Percentiles rank a stretch among this genome's conserved stretches.
These are phyloP conservation scores for Cercis canadensis DNA, from an alignment of 306 rosid species.

Conservation along the genomic window DNA sequence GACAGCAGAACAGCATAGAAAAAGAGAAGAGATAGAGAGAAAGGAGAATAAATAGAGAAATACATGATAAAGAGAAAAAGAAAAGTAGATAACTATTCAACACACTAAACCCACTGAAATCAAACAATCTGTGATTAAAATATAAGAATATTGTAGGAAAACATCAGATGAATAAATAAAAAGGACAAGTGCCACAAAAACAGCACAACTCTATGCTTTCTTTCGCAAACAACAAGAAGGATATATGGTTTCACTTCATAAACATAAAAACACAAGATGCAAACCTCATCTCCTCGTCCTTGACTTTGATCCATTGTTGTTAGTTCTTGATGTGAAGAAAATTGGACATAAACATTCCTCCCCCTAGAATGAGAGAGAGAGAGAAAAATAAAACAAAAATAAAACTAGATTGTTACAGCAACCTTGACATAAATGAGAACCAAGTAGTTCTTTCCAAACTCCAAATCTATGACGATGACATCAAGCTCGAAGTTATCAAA, in stretches of 20 bases:
- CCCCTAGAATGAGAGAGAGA: slow-evolving; percentile 76
- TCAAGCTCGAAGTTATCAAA: slow-evolving; percentile 29
- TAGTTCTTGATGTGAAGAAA: slow-evolving; percentile 95
- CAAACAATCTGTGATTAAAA: slow-evolving; percentile 19
- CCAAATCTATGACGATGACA: slow-evolving; percentile 11
- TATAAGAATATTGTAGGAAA: neutral
- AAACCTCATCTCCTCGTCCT: slow-evolving; percentile 98
- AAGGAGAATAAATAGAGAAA: slow-evolving; percentile 86
- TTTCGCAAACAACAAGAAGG: slow-evolving; percentile 27
- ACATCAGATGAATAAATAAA: slow-evolving; percentile 11
- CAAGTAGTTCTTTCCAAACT: neutral
- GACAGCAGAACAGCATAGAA: slow-evolving; percentile 82
- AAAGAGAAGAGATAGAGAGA: slow-evolving; percentile 84
- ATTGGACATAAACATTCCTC: slow-evolving; percentile 97
- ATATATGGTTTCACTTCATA: slow-evolving; percentile 1
- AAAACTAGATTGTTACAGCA: slow-evolving; percentile 17
- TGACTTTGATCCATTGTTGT: slow-evolving; percentile 95
- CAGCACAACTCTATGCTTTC: slow-evolving; percentile 9
- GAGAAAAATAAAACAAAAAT: slow-evolving; percentile 8
- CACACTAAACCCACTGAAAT: slow-evolving; percentile 34
- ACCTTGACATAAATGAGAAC: slow-evolving; percentile 24
- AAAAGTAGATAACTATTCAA: slow-evolving; percentile 37
- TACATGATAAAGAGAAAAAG: slow-evolving; percentile 55
- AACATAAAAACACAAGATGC: slow-evolving; percentile 39
- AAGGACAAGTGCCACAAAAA: neutral